Evolutionary conservation across 2,329 filamentous ascomycete species (phyloP).

Genomic region (Microsporum audouinii): DNA sequence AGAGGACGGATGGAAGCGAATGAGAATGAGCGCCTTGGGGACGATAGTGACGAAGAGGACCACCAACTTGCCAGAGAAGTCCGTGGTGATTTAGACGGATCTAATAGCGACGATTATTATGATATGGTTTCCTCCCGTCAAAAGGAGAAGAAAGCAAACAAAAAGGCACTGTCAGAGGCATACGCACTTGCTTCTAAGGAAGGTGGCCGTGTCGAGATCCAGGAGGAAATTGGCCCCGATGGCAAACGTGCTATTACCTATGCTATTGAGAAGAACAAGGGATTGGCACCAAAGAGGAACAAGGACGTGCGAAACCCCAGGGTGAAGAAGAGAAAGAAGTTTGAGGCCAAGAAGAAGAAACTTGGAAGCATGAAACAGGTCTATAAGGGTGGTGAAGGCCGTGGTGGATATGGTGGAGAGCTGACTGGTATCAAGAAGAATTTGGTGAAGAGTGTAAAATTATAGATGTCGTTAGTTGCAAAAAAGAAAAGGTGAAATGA

Average conservation of each 20-base stretch:
- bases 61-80: conserved; percentile 43
- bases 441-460: conserved; percentile 83
- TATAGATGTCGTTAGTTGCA: conserved; percentile 41
- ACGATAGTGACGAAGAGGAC: conserved; percentile 57
- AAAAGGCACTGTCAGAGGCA: conserved; percentile 55
- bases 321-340: conserved; percentile 97
- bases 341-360: conserved; percentile 96
- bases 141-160: conserved; percentile 54
- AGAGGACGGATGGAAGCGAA: conserved; percentile 56
- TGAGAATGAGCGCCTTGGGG: conserved; percentile 57
- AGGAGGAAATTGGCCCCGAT: conserved; percentile 62
- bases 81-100: conserved; percentile 28
- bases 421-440: conserved; percentile 90
- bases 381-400: conserved; percentile 75
- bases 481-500: not conserved
- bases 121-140: conserved; percentile 62
- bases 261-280: conserved; percentile 95
- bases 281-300: conserved; percentile 73
- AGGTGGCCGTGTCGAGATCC: conserved; percentile 51
- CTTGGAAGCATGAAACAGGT: conserved; percentile 71
- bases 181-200: conserved; percentile 44
- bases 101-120: conserved; percentile 57
- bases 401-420: conserved; percentile 81
- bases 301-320: conserved; percentile 92
- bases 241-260: conserved; percentile 90